phyloP scores from a whole-genome alignment of 768 basidiomycete species.

The Lactarius akahatsu region DNA sequence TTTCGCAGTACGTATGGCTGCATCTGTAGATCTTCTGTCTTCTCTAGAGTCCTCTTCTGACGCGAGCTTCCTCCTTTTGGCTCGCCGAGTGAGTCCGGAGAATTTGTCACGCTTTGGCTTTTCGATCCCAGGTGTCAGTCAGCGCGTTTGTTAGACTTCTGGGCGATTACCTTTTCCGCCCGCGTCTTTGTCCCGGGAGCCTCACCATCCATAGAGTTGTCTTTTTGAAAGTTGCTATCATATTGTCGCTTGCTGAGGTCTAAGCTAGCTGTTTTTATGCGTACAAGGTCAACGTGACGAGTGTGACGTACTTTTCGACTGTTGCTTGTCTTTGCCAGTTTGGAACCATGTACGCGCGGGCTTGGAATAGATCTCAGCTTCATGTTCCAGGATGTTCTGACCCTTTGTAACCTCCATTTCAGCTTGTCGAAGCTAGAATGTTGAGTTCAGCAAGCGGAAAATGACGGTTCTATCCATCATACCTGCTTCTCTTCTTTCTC shows the following conservation, averaged over 20 bases:
- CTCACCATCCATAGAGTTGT: conserved; percentile 42
- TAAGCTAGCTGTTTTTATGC: conserved; percentile 35
- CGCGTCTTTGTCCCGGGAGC: conserved; percentile 31
- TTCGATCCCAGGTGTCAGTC: conserved; percentile 5
- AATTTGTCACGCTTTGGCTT: conserved; percentile 77
- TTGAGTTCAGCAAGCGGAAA: conserved; percentile 24
- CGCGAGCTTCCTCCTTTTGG: conserved; percentile 85
- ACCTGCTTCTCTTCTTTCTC: conserved; percentile 96
- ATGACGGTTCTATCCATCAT: conserved; percentile 27
- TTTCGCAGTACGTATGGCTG: conserved; percentile 86
- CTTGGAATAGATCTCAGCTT: conserved; percentile 86
- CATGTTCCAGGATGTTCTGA: conserved; percentile 92
- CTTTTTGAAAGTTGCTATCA: conserved; percentile 49
- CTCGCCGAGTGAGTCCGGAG: conserved; percentile 81
- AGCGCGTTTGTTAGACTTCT: background rate
- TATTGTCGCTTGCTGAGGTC: conserved; percentile 77
- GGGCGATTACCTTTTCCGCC: conserved; percentile 36
- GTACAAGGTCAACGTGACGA: conserved; percentile 7
- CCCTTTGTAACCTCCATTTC: conserved; percentile 97
- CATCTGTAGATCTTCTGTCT: conserved; percentile 54
- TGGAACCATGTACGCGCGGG: conserved; percentile 99
- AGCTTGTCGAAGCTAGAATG: conserved; percentile 69
- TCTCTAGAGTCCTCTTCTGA: conserved; percentile 75
- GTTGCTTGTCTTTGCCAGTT: conserved; percentile 74
- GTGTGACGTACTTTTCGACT: conserved; percentile 62